Conservation (phyloP, 257 asterid species). For the Penstemon barbatus region DNA sequence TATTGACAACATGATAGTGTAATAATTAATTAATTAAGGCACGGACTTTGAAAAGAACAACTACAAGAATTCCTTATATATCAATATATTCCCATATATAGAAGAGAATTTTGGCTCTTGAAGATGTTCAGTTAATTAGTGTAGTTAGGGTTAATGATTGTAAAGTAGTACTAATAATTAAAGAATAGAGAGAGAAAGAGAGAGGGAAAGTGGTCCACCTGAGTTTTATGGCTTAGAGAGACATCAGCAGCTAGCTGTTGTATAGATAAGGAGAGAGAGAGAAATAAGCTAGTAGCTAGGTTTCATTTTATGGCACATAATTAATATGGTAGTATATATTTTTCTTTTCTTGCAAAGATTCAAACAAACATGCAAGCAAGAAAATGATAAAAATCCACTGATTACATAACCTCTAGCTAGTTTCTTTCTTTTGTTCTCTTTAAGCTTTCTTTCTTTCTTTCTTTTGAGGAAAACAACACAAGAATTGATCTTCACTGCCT, state of each 20-base stretch:
- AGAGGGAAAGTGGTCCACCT: conserved; percentile 63
- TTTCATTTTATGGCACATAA: conserved; percentile 42
- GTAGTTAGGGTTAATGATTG: conserved; percentile 11
- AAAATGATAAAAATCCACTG: conserved; percentile 10
- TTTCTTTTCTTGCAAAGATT: conserved; percentile 42
- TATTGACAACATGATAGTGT: too few species aligned
- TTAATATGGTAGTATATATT: conserved; percentile 32
- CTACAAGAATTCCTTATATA: not conserved
- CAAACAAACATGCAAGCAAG: conserved; percentile 41
- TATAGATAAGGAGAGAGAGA: conserved; percentile 48
- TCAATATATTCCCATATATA: conserved; percentile 2
- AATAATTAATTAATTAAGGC: not conserved
- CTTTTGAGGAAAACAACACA: conserved; percentile 31
- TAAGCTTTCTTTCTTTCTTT: conserved; percentile 7
- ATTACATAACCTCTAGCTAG: not conserved
- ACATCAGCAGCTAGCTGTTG: conserved; percentile 47
- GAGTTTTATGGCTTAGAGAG: conserved; percentile 70
- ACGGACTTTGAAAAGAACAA: not conserved
- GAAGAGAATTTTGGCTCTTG: conserved; percentile 24
- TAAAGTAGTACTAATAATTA: not conserved
- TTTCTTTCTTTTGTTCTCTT: not conserved
- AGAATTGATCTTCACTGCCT: conserved; percentile 33
- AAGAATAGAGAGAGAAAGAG: conserved; percentile 26
- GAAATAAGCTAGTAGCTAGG: conserved; percentile 28
- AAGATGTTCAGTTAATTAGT: not conserved